phyloP scores from a whole-genome alignment of 805 yeast genomes.

The Saccharomycopsis guyanensis region DNA sequence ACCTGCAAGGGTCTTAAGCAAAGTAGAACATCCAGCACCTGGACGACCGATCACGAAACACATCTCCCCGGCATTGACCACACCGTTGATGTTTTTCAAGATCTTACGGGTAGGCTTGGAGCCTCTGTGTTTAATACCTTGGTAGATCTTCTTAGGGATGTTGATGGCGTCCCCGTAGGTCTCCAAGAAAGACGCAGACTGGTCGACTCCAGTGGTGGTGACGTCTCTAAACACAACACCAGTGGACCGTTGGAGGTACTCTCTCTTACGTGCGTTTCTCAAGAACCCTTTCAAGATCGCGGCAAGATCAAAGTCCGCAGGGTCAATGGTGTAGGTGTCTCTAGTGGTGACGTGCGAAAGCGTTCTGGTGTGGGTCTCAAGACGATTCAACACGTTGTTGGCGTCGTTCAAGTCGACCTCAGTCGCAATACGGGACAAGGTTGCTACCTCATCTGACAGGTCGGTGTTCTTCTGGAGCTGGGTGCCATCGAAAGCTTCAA shows the following conservation, averaged over 20 bases:
- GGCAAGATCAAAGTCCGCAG: not conserved
- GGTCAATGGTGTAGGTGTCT: not conserved
- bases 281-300: not conserved
- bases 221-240: constrained; percentile 37
- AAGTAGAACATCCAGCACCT: constrained; percentile 58
- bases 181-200: constrained; percentile 45
- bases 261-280: constrained; percentile 11
- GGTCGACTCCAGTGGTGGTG: constrained; percentile 42
- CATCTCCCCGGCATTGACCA: constrained; percentile 44
- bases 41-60: constrained; percentile 49
- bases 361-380: not conserved
- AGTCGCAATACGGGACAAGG: constrained; percentile 12
- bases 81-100: constrained; percentile 36
- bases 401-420: constrained; percentile 8
- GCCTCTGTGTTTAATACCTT: constrained; percentile 25
- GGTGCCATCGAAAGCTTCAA: not conserved
- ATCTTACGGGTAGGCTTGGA: constrained; percentile 27
- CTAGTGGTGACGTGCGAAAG: not conserved
- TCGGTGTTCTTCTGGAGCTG: not conserved
- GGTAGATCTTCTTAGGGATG: constrained; percentile 13
- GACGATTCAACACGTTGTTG: constrained; percentile 8
- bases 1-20: constrained; percentile 41
- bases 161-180: constrained; percentile 29
- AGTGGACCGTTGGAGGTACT: constrained; percentile 26
- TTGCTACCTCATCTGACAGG: constrained; percentile 2